phyloP scores from a whole-genome alignment of 2,329 filamentous ascomycete genomes.

The Spiromastix sp. region DNA sequence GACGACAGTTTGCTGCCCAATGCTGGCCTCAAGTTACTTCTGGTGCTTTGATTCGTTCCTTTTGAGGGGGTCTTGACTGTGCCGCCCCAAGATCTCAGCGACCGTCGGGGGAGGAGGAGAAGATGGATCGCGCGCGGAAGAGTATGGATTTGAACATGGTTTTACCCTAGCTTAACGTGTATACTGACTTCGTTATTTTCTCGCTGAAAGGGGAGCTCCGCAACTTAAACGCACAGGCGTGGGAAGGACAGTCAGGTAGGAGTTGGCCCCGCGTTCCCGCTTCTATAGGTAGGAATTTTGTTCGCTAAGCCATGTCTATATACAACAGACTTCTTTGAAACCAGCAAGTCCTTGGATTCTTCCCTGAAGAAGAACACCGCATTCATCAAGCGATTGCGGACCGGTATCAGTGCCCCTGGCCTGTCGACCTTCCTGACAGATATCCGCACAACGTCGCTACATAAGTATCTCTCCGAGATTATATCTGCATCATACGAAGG shows the following conservation, averaged over 20 bases:
- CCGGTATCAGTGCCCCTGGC: slow-evolving; percentile 70
- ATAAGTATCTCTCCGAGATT: slow-evolving; percentile 95
- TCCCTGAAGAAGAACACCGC: slow-evolving; percentile 97
- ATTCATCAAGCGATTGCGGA: slow-evolving; percentile 92
- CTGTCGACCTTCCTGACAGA: slow-evolving; percentile 80
- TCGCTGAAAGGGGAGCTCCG: slow-evolving; percentile 66
- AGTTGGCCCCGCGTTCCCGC: slow-evolving; percentile 11
- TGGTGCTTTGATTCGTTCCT: slow-evolving; percentile 25
- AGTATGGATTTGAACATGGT: slow-evolving; percentile 22
- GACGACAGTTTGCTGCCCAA: slow-evolving; percentile 15
- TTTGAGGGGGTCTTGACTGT: slow-evolving; percentile 25
- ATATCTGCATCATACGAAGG: slow-evolving; percentile 94
- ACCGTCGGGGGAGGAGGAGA: slow-evolving; percentile 12
- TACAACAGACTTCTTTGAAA: slow-evolving; percentile 65
- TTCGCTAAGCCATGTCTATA: slow-evolving; percentile 2
- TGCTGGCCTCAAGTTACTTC: slow-evolving; percentile 29
- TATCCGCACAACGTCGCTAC: slow-evolving; percentile 78
- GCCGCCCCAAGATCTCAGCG: slow-evolving; percentile 7
- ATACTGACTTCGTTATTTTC: neutral
- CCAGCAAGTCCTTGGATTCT: slow-evolving; percentile 76
- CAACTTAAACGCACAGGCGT: slow-evolving; percentile 75
- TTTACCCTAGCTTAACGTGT: neutral
- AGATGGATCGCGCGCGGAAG: slow-evolving; percentile 42
- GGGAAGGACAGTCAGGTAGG: slow-evolving; percentile 78
- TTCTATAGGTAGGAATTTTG: neutral